A percentile compares a stretch with the other conserved stretches of the same genome.
Conservation (phyloP, 2,329 filamentous ascomycete genomes). For the Huntiella omanensis region DNA sequence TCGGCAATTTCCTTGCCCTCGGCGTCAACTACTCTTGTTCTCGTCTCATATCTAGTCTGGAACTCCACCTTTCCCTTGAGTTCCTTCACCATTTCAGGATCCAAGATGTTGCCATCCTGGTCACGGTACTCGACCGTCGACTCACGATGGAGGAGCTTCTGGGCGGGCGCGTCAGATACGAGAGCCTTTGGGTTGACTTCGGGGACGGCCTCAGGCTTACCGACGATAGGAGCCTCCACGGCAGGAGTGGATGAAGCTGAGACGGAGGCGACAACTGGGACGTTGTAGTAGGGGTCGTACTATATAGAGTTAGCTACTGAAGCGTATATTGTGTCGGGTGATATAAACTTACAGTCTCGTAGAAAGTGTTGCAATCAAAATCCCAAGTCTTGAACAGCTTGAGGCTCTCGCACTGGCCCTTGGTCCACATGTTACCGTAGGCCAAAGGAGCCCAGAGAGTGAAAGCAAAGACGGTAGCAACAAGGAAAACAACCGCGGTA, state of each 20-base stretch:
- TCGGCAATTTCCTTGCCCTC: slow-evolving; percentile 55
- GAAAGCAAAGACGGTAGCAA: slow-evolving; percentile 57
- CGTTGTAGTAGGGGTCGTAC: slow-evolving; percentile 30
- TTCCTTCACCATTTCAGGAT: slow-evolving; percentile 63
- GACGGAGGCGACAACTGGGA: slow-evolving; percentile 13
- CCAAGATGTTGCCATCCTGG: slow-evolving; percentile 74
- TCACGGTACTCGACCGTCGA: slow-evolving; percentile 89
- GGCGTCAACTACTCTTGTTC: slow-evolving; percentile 65
- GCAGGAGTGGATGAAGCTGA: slow-evolving; percentile 7
- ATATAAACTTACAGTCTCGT: slow-evolving; percentile 55
- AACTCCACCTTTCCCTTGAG: slow-evolving; percentile 90
- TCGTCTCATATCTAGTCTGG: slow-evolving; percentile 89
- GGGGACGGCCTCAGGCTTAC: slow-evolving; percentile 15
- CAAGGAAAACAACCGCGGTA: slow-evolving; percentile 56
- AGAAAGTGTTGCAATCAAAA: slow-evolving; percentile 94
- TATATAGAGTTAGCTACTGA: slow-evolving; percentile 14
- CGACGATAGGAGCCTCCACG: background rate
- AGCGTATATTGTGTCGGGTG: background rate
- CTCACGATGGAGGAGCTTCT: slow-evolving; percentile 38
- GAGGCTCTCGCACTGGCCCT: slow-evolving; percentile 63
- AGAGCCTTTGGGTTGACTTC: slow-evolving; percentile 7
- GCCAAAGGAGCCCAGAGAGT: slow-evolving; percentile 71
- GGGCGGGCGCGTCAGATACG: slow-evolving; percentile 31
- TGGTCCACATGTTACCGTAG: slow-evolving; percentile 91
- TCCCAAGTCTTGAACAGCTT: slow-evolving; percentile 87